Conservation (phyloP, 805 yeast species). For the Teunomyces aglyptinius region DNA sequence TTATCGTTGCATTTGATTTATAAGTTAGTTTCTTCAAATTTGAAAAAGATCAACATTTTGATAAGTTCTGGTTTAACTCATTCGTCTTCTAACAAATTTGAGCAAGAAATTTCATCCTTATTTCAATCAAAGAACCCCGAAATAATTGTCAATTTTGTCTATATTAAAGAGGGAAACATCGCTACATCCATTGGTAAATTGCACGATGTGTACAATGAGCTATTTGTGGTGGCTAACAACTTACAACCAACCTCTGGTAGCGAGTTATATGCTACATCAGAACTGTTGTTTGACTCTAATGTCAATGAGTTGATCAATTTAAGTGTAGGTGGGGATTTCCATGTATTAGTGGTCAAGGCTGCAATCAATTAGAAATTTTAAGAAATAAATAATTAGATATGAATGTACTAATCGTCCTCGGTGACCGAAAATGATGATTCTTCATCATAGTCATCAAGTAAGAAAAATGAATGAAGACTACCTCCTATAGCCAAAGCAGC, state of each 20-base stretch:
- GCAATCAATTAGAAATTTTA: background rate
- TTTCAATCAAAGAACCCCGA: slow-evolving; percentile 8
- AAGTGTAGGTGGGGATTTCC: slow-evolving; percentile 23
- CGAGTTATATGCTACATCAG: slow-evolving; percentile 6
- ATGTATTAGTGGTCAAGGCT: slow-evolving; percentile 20
- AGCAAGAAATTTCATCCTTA: slow-evolving; percentile 8
- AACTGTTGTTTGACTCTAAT: slow-evolving; percentile 16
- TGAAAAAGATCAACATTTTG: slow-evolving; percentile 18
- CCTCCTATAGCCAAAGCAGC: slow-evolving; percentile 19
- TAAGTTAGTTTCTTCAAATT: slow-evolving; percentile 15
- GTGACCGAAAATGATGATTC: slow-evolving; percentile 9
- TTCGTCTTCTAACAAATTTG: slow-evolving; percentile 11
- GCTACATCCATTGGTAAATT: slow-evolving; percentile 13
- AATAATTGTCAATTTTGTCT: slow-evolving; percentile 12
- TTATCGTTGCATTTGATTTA: slow-evolving; percentile 28
- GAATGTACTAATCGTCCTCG: background rate
- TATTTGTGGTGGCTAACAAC: slow-evolving; percentile 26
- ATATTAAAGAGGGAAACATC: slow-evolving; percentile 17
- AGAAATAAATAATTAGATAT: background rate
- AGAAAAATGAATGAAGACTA: slow-evolving; percentile 18
- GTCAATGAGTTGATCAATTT: slow-evolving; percentile 21
- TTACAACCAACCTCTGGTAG: background rate
- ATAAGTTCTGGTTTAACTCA: slow-evolving; percentile 11
- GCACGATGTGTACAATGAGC: slow-evolving; percentile 15
- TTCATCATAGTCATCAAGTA: slow-evolving; percentile 26